These are phyloP conservation scores for Iris pallida DNA, from an alignment of 116 monocot genomes.

Conservation along the genomic window DNA sequence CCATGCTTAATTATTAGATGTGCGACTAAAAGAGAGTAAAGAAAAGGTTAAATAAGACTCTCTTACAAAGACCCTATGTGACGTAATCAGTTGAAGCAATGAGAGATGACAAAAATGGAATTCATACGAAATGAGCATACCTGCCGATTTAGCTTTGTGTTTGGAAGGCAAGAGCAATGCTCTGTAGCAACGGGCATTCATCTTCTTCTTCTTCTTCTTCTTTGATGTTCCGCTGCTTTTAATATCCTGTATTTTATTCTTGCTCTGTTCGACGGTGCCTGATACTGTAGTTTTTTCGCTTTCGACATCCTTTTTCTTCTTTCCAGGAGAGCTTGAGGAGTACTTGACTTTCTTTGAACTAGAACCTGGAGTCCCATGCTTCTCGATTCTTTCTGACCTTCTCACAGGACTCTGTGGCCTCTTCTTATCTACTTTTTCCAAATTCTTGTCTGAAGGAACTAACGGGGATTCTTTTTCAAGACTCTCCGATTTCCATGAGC, in stretches of 20 bases:
- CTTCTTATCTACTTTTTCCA: conserved; percentile 3
- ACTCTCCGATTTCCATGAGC: conserved; percentile 5
- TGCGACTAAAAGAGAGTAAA: too few relatives aligned
- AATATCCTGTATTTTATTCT: conserved; percentile 1
- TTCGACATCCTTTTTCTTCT: conserved; percentile 2
- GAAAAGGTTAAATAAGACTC: too few relatives aligned
- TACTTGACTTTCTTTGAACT: conserved; percentile 1
- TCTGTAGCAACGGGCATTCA: conserved; percentile 19
- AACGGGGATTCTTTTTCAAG: conserved; percentile 5
- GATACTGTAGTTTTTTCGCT: not conserved
- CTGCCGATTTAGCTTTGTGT: too few relatives aligned
- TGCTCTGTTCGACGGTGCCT: conserved; percentile 1
- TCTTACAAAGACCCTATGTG: too few relatives aligned
- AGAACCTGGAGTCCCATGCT: conserved; percentile 14
- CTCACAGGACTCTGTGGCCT: conserved; percentile 18
- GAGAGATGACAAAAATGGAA: too few relatives aligned
- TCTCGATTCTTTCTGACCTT: conserved; percentile 34
- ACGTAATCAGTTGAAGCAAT: too few relatives aligned
- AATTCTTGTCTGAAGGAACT: conserved; percentile 1
- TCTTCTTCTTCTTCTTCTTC: too few relatives aligned
- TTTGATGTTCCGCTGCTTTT: not conserved
- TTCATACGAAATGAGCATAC: too few relatives aligned
- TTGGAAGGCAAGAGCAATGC: conserved; percentile 7
- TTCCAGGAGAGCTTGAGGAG: not conserved
- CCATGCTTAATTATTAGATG: too few relatives aligned